These are phyloP conservation scores for Vigna mungo DNA, from an alignment of 306 rosid species.

Conservation along the genomic window DNA sequence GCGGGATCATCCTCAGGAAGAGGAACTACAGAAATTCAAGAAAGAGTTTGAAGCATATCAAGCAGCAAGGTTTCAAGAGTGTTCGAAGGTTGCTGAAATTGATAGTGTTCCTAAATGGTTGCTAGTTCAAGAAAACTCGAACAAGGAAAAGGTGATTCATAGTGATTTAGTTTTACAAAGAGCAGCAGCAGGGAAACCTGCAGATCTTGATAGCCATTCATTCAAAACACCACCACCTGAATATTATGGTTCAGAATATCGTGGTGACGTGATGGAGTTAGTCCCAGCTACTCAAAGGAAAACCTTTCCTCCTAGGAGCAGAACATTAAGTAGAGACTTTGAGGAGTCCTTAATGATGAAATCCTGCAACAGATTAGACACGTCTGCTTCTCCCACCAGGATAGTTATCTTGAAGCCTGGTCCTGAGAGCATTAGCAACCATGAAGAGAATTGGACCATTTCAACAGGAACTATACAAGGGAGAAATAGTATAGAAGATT, in stretches of 20 bases:
- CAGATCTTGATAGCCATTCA: constrained; percentile 46
- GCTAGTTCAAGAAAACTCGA: constrained; percentile 59
- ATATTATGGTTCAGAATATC: constrained; percentile 45
- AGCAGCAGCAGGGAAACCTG: constrained; percentile 48
- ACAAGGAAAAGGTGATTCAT: constrained; percentile 55
- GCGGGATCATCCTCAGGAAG: constrained; percentile 95
- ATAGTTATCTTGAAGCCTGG: constrained; percentile 96
- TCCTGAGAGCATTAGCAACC: constrained; percentile 66
- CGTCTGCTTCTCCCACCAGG: constrained; percentile 64
- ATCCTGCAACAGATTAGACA: constrained; percentile 51
- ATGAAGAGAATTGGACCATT: constrained; percentile 67
- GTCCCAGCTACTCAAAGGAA: constrained; percentile 52
- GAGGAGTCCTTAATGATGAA: constrained; percentile 68
- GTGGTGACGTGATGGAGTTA: constrained; percentile 47
- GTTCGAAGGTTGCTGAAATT: constrained; percentile 71
- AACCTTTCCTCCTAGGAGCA: constrained; percentile 64
- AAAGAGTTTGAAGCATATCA: constrained; percentile 97
- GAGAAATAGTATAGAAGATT: constrained; percentile 82
- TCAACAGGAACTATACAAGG: constrained; percentile 65
- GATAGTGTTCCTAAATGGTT: constrained; percentile 51
- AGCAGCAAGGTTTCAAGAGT: constrained; percentile 80
- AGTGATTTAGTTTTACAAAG: constrained; percentile 52
- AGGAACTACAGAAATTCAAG: constrained; percentile 91
- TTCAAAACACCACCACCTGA: constrained; percentile 48
- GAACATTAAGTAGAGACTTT: constrained; percentile 77